phyloP scores from a whole-genome alignment of 78 protist genomes.

The Mantamonas sphyraenae region DNA sequence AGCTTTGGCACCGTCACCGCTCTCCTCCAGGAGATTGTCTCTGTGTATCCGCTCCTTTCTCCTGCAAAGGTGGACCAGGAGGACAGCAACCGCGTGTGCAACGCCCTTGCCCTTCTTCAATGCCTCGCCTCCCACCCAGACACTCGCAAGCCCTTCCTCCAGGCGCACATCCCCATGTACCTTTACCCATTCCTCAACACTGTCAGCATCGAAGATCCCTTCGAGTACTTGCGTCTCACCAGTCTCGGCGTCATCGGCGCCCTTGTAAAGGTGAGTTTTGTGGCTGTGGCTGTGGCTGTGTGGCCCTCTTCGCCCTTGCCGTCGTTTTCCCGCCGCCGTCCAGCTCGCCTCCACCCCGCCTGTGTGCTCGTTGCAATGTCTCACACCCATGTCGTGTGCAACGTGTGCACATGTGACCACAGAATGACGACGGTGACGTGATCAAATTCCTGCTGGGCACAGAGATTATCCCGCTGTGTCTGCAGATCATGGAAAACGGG shows the following conservation, averaged over 20 bases:
- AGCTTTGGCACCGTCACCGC: slow-evolving; percentile 90
- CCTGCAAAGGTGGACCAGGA: slow-evolving; percentile 88
- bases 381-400: too few species aligned
- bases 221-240: slow-evolving; percentile 96
- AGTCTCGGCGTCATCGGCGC: slow-evolving; percentile 98
- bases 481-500: slow-evolving; percentile 96
- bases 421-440: slow-evolving; percentile 85
- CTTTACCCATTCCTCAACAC: slow-evolving; percentile 97
- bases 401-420: too few species aligned
- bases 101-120: slow-evolving; percentile 97
- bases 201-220: slow-evolving; percentile 78
- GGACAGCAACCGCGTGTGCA: slow-evolving; percentile 92
- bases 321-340: not conserved
- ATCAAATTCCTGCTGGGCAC: slow-evolving; percentile 89
- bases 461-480: slow-evolving; percentile 96
- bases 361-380: not conserved
- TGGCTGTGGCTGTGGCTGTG: not conserved
- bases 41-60: slow-evolving; percentile 90
- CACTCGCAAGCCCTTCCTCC: slow-evolving; percentile 91
- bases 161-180: slow-evolving; percentile 94
- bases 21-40: slow-evolving; percentile 91
- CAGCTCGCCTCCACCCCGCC: not conserved
- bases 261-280: slow-evolving; percentile 75
- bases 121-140: slow-evolving; percentile 96
- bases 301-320: not conserved